phyloP scores from a whole-genome alignment of 129 eudicot species.

The Tagetes patula region DNA sequence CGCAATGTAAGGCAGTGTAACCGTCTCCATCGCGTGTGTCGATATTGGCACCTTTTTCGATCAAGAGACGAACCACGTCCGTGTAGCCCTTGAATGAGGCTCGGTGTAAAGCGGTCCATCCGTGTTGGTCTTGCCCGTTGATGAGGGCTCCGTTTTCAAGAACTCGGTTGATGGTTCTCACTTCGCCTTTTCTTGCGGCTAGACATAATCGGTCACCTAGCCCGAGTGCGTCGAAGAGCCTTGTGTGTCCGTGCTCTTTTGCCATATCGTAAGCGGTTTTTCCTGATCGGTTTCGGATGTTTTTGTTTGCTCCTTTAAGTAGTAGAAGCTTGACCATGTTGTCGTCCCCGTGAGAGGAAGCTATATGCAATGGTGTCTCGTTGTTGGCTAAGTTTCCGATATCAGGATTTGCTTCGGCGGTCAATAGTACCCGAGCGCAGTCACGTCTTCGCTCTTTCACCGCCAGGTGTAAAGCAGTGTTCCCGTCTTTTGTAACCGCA shows the following conservation, averaged over 20 bases:
- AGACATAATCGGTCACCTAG: conserved; percentile 58
- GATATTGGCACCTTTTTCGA: conserved; percentile 60
- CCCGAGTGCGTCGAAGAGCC: conserved; percentile 62
- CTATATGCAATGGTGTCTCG: conserved; percentile 68
- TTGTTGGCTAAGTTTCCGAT: conserved; percentile 41
- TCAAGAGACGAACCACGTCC: conserved; percentile 47
- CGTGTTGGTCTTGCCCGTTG: conserved; percentile 72
- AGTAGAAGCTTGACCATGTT: conserved; percentile 63
- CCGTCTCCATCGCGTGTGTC: conserved; percentile 71
- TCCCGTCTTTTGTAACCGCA: conserved; percentile 63
- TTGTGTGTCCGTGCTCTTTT: conserved; percentile 62
- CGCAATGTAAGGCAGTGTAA: conserved; percentile 76
- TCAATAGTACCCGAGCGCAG: conserved; percentile 50
- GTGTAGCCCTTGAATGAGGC: conserved; percentile 64
- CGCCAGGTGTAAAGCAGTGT: conserved; percentile 59
- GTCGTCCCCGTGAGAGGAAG: conserved; percentile 63
- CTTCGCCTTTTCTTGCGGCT: conserved; percentile 72
- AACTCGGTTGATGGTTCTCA: conserved; percentile 48
- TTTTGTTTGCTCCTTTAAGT: conserved; percentile 73
- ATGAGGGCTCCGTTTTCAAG: conserved; percentile 61
- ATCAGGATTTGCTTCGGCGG: conserved; percentile 43
- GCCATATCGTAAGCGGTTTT: conserved; percentile 73
- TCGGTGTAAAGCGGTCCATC: conserved; percentile 77
- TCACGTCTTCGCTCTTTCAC: conserved; percentile 58
- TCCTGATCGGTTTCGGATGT: conserved; percentile 47